Base-by-base conservation (phyloP, 768 basidiomycete genomes). In the Boletus tomentosulus region DNA sequence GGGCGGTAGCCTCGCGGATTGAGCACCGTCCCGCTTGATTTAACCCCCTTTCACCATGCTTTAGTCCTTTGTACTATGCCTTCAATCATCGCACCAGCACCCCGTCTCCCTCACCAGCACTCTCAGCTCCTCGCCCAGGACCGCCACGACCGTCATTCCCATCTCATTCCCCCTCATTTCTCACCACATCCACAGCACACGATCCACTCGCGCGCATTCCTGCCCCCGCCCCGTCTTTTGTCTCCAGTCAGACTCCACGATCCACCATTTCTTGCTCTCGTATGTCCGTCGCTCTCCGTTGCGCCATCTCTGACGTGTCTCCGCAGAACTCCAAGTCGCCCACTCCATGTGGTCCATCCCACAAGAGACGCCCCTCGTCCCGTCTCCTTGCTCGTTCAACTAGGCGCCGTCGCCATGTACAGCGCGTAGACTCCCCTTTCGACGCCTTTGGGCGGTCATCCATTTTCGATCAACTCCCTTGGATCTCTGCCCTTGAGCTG, bases 401-500 rank as follows among this genome's bases (percentile, higher is more conserved):
- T 9, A 72, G 73, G 55, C 76, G 75, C 15, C 71, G 73, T 44
- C 78, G 75, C 46, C 77, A 73, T n/a, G 64, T 63, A 33, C 57
- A 69, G n/a, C 75, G 73, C 27, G 44, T 70, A 27, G 78, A 80
- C 57, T 76, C 71, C 39, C 69, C 68, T 28, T 51, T 75, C 53
- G 72, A 75, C 39, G 59, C 73, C 37, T 61, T 63, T 56, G 63
- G 59, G 4, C 66, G 71, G 2, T 54, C 64, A 35, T 58, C 74
- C 44, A 58, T 72, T 41, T 85, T 87, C 64, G 86, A 87, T 71
- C 72, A 76, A 27, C 77, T 88, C 10, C 83, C 86, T 4, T 88
- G 86, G 85, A 83, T 85, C 49, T 74, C 83, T 25, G 74, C 79
- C 8, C 71, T 87, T 47, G 81, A 87, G 48, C 55, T 69, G 48